Evolutionary conservation across 345 rosid genomes (phyloP), one percentile per base, ranked within the genome.

Genomic region (Hypericum androsaemum): DNA sequence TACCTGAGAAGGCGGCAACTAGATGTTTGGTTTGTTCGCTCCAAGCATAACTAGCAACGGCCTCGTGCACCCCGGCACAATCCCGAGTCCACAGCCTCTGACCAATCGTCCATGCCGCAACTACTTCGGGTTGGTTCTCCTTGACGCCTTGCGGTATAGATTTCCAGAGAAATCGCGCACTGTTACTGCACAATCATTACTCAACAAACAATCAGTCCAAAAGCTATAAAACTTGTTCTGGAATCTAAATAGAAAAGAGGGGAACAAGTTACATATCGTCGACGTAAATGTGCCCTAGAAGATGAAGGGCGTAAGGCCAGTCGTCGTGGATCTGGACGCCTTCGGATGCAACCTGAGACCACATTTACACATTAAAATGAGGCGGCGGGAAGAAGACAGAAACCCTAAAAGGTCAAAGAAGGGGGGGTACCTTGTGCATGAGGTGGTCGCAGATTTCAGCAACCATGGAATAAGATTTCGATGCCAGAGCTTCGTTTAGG

Each of bases 301-400:
- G 88, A 70, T 82, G 94, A 64, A 90, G 73, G 7, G 71, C 71
- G 56, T 81, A 92, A 48, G 95, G 97, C 98, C 98, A 92, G n/a
- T 92, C 90, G 49, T 75, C 87, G 43, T 80, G 90, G 63, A 75
- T 85, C 10, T 78, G 54, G 50, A 73, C 40, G 43, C 94, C 95
- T 44, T 88, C 94, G 6, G 82, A 66, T 0, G 97, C 74, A 37
- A 72, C 82, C 98, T 90, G 74, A 22, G 32, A 22, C 32, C 32
- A 22, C 32, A 22, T 22, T 22, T 22, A 22, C n/a, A n/a, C n/a
- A 22, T 22, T 22, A 22, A 1, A 22, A 22, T 22, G 1, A 22
- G 4, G 1, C 4, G n/a, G n/a, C n/a, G n/a, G n/a, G 4, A 22
- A 22, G 4, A 22, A 22, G 1, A 22, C 32, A n/a, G 32, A 22